These are phyloP conservation scores for Sporothrix euskadiensis DNA, from an alignment of 2,329 filamentous ascomycete species.

Conservation along the genomic window DNA sequence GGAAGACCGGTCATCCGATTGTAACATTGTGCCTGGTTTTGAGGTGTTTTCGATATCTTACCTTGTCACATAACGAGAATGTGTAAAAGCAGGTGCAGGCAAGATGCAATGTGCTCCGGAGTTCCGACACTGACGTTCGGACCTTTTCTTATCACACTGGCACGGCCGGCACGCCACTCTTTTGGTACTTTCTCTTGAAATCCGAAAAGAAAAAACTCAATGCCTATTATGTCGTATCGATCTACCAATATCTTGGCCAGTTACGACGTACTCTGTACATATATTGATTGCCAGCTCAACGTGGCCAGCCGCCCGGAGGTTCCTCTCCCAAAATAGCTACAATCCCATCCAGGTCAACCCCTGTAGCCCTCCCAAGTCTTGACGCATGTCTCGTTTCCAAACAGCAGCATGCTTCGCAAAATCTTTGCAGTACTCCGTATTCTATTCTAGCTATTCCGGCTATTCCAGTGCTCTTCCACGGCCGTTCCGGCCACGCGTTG, in stretches of 20 bases:
- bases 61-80: not conserved
- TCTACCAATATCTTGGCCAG: not conserved
- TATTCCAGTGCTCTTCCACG: not conserved
- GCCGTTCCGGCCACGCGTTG: not conserved
- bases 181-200: not conserved
- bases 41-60: not conserved
- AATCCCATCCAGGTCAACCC: not conserved
- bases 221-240: not conserved
- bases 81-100: not conserved
- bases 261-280: not conserved
- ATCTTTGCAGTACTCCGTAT: not conserved
- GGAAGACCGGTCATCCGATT: not conserved
- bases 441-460: not conserved
- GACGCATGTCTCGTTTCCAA: conserved; percentile 9
- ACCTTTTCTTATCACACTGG: not conserved
- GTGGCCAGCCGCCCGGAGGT: not conserved
- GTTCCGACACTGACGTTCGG: not conserved
- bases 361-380: not conserved
- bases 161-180: not conserved
- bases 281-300: not conserved
- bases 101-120: not conserved
- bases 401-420: not conserved
- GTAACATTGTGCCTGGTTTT: not conserved
- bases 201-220: too few species aligned
- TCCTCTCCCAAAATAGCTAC: not conserved